A percentile compares a stretch with the other conserved stretches of the same genome.
These are phyloP conservation scores for Kwoniella heveanensis DNA, from an alignment of 768 basidiomycete genomes.

Conservation along the genomic window DNA sequence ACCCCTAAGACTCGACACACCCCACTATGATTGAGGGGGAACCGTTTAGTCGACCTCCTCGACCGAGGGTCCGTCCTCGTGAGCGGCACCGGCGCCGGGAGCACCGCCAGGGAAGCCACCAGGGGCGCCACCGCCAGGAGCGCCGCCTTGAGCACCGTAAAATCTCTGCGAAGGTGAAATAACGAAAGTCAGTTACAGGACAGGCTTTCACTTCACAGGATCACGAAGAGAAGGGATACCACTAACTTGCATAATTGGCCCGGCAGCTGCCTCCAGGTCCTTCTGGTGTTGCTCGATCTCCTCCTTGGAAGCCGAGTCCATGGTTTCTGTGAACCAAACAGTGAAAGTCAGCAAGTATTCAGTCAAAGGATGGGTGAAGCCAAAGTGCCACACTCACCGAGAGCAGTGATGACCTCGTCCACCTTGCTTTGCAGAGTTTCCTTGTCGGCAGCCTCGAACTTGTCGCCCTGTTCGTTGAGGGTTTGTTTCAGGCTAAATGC, in stretches of 20 bases:
- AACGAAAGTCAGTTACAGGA: no score
- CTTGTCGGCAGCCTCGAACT: constrained; percentile 53
- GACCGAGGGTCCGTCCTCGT: constrained; percentile 76
- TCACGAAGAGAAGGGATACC: no score
- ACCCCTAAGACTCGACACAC: neutral
- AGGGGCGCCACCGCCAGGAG: constrained; percentile 64
- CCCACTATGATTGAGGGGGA: neutral
- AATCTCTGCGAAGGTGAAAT: no score
- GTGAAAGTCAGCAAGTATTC: constrained; percentile 2
- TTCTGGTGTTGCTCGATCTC: constrained; percentile 92
- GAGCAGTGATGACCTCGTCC: constrained; percentile 82
- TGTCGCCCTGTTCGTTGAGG: constrained; percentile 57
- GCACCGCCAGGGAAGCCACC: constrained; percentile 68
- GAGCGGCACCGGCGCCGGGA: constrained; percentile 60
- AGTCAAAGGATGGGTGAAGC: neutral
- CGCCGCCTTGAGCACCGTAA: constrained; percentile 66
- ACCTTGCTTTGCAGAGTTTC: constrained; percentile 87
- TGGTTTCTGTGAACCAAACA: constrained; percentile 60
- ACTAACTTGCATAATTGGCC: constrained; percentile 62
- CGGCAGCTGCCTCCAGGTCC: constrained; percentile 82
- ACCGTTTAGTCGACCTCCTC: constrained; percentile 70
- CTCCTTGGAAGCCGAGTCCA: constrained; percentile 88
- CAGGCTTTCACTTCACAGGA: no score
- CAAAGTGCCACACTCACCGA: constrained; percentile 52
- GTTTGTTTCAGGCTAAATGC: constrained; percentile 94